Evolutionary conservation across 2,329 filamentous ascomycete species (phyloP), one percentile per base, ranked within the genome.

Genomic region (Aspergillus novofumigatus): DNA sequence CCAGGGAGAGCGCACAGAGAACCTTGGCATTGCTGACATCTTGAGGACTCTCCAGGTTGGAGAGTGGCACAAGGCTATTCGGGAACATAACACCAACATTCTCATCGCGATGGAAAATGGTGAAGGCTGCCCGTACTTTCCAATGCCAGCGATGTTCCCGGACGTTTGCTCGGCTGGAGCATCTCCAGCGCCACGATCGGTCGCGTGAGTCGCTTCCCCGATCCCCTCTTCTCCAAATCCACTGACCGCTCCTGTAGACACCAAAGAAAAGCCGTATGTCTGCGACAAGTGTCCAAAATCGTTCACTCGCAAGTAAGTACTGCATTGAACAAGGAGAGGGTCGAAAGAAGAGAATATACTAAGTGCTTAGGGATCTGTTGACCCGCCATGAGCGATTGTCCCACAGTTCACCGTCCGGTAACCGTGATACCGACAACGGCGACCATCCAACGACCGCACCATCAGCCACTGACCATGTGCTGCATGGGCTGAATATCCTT

Each of bases 111-210:
- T 47, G 44, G 44, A 23, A 47, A 23, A 66, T 67, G 66, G 63
- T 62, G 42, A 65, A 59, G 28, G 35, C 59, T n/a, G 44, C 55
- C 9, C 61, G 57, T 32, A 56, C 59, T 54, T 72, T 66, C 54
- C 66, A 71, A 32, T 72, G 69, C 38, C 66, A 68, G 23, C 61
- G 70, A 58, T 72, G 70, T 50, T 59, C 65, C 4, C 63, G 65
- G 47, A 55, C 65, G 11, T 72, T 72, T 56, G 69, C 69, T 26
- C 68, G 70, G 10, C 53, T 72, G 42, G 70, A 72, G 55, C 70
- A 72, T 68, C 64, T 72, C 23, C 70, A 72, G 64, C 65, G 69
- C 9, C 69, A 72, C 55, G 69, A 72, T 58, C 68, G 70, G 47
- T 72, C 70, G 35, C 70, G 69, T 72, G 67, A 44, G 65, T 21